phyloP scores from a whole-genome alignment of 371 early-diverging fungal species.

The Rhizomucor pusillus region DNA sequence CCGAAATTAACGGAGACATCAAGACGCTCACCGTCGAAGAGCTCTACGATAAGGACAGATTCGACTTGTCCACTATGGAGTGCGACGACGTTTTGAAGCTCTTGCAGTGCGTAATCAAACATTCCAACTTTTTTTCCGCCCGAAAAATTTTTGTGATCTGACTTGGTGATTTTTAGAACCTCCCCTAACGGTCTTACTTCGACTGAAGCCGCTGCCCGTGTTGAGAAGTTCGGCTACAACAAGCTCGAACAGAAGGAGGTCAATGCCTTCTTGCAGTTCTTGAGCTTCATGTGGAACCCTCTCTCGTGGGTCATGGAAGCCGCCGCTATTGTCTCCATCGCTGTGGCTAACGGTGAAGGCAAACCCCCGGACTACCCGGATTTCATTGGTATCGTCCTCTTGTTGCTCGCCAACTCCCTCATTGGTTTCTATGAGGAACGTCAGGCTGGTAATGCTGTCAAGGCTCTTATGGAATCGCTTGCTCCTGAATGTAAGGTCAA shows the following conservation, averaged over 20 bases:
- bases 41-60: constrained; percentile 77
- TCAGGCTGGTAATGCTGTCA: constrained; percentile 73
- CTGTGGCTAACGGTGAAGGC: constrained; percentile 62
- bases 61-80: constrained; percentile 76
- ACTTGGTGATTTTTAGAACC: constrained; percentile 32
- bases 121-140: not conserved
- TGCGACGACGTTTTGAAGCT: constrained; percentile 66
- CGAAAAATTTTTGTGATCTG: not conserved
- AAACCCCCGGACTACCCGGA: constrained; percentile 77
- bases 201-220: constrained; percentile 57
- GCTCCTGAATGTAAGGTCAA: constrained; percentile 73
- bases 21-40: constrained; percentile 59
- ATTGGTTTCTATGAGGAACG: constrained; percentile 88
- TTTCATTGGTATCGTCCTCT: constrained; percentile 77
- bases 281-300: constrained; percentile 83
- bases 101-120: constrained; percentile 47
- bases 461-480: constrained; percentile 71
- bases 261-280: constrained; percentile 79
- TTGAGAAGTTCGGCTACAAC: constrained; percentile 66
- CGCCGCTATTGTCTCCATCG: constrained; percentile 74
- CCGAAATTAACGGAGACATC: constrained; percentile 10
- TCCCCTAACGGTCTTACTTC: constrained; percentile 59
- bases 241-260: constrained; percentile 71
- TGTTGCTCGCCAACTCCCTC: constrained; percentile 78
- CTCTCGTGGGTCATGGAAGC: constrained; percentile 81